Evolutionary conservation across 2,329 filamentous ascomycete genomes (phyloP).

Genomic region (Rhynchosporium graminicola): DNA sequence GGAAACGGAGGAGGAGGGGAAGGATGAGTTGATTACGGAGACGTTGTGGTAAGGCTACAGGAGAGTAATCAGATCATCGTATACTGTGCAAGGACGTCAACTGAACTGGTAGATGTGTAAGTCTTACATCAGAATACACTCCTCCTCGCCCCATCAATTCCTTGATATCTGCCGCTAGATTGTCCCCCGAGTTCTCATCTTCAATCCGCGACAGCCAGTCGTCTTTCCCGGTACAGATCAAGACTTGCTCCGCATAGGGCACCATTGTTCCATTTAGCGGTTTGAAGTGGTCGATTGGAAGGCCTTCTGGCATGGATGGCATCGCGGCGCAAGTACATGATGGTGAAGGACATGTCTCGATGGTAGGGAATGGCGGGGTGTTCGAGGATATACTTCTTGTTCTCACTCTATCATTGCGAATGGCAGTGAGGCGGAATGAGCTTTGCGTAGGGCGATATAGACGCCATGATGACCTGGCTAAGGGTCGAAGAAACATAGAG

Average conservation of each 20-base stretch:
- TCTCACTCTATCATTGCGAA: constrained; percentile 3
- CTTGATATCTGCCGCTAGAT: constrained; percentile 72
- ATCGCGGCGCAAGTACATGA: constrained; percentile 74
- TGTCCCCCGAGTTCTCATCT: constrained; percentile 69
- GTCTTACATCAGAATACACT: constrained; percentile 64
- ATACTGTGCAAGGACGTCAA: neutral
- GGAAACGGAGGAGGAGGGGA: constrained; percentile 54
- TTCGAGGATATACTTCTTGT: too few relatives aligned
- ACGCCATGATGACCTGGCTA: constrained; percentile 28
- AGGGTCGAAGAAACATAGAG: constrained; percentile 31
- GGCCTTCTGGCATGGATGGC: constrained; percentile 61
- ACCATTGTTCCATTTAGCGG: constrained; percentile 76
- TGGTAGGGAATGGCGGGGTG: constrained; percentile 34
- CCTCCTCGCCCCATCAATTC: constrained; percentile 67
- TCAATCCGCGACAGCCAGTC: constrained; percentile 88
- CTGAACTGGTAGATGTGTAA: neutral
- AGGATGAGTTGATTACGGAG: constrained; percentile 74
- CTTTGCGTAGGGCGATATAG: neutral
- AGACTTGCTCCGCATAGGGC: constrained; percentile 76
- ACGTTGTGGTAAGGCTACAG: constrained; percentile 79
- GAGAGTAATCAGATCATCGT: neutral
- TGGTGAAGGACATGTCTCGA: constrained; percentile 65
- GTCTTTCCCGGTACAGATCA: constrained; percentile 76
- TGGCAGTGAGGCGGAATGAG: neutral
- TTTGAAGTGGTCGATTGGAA: constrained; percentile 73